These are phyloP conservation scores for Macroventuria anomochaeta DNA, from an alignment of 2,329 filamentous ascomycete genomes.

Conservation along the genomic window DNA sequence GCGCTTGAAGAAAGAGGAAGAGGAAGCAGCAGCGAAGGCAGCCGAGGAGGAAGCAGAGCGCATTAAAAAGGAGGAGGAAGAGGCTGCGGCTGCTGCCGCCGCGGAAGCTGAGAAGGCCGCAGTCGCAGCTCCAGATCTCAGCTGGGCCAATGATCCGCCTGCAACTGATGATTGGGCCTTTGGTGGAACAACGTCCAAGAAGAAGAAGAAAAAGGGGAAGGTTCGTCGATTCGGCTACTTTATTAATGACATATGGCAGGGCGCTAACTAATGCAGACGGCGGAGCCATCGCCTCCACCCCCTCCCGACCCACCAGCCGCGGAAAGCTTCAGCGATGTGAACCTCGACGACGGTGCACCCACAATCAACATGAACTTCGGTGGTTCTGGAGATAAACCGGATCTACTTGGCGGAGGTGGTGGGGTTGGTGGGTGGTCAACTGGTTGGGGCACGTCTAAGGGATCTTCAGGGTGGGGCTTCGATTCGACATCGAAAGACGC, in stretches of 20 bases:
- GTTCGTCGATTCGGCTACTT: conserved; percentile 45
- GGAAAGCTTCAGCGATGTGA: conserved; percentile 55
- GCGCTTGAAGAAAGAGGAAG: conserved; percentile 47
- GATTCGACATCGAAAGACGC: conserved; percentile 41
- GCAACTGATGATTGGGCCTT: conserved; percentile 41
- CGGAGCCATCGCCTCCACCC: conserved; percentile 38
- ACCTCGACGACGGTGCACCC: conserved; percentile 54
- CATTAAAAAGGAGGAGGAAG: conserved; percentile 21
- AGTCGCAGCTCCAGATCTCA: conserved; percentile 31
- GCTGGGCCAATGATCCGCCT: conserved; percentile 36
- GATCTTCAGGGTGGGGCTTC: conserved; percentile 34
- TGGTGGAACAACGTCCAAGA: conserved; percentile 40
- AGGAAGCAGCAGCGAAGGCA: conserved; percentile 37
- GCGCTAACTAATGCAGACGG: conserved; percentile 28
- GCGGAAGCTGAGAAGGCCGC: conserved; percentile 39
- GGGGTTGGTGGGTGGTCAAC: conserved; percentile 30
- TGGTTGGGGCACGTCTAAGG: conserved; percentile 34
- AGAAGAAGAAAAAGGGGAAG: conserved; percentile 51
- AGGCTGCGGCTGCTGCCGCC: conserved; percentile 28
- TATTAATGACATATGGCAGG: conserved; percentile 42
- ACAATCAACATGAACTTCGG: conserved; percentile 58
- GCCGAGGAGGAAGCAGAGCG: conserved; percentile 47
- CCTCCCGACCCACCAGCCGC: conserved; percentile 40
- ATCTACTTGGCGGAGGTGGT: conserved; percentile 28
- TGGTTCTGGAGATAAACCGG: conserved; percentile 31